phyloP scores from a whole-genome alignment of 352 stramenopile genomes.

The Pythium aristosporum region DNA sequence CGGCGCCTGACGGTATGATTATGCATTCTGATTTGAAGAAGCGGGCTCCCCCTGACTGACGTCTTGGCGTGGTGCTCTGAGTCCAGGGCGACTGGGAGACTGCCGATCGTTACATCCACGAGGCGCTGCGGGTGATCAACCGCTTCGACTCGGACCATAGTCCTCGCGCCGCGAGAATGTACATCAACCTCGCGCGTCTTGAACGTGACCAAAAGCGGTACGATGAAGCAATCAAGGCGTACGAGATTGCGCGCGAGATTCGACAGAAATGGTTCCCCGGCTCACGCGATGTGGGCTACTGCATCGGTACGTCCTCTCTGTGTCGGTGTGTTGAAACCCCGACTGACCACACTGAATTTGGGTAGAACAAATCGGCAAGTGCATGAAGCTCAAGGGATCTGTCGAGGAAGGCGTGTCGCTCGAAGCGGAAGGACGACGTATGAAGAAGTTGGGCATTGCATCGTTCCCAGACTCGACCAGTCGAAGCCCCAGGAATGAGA shows the following conservation, averaged over 20 bases:
- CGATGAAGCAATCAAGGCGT: constrained; percentile 61
- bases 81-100: constrained; percentile 54
- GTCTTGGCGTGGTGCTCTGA: not conserved
- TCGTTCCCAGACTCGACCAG: constrained; percentile 20
- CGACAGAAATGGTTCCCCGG: constrained; percentile 69
- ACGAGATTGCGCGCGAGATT: constrained; percentile 68
- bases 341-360: constrained; percentile 8
- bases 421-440: constrained; percentile 55
- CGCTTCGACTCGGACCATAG: constrained; percentile 77
- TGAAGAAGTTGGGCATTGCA: constrained; percentile 44
- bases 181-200: constrained; percentile 74
- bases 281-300: constrained; percentile 76
- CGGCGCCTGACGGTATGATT: constrained; percentile 59
- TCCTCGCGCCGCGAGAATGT: constrained; percentile 65
- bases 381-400: constrained; percentile 50
- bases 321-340: not conserved
- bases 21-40: not conserved
- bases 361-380: constrained; percentile 83
- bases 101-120: constrained; percentile 70
- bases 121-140: constrained; percentile 75
- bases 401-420: constrained; percentile 52
- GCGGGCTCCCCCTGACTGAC: not conserved
- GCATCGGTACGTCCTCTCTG: constrained; percentile 40
- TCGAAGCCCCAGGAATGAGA: not conserved
- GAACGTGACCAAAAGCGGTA: constrained; percentile 79